Conservation (phyloP, 495 filamentous ascomycete genomes). For the Penicillium psychrofluorescens region DNA sequence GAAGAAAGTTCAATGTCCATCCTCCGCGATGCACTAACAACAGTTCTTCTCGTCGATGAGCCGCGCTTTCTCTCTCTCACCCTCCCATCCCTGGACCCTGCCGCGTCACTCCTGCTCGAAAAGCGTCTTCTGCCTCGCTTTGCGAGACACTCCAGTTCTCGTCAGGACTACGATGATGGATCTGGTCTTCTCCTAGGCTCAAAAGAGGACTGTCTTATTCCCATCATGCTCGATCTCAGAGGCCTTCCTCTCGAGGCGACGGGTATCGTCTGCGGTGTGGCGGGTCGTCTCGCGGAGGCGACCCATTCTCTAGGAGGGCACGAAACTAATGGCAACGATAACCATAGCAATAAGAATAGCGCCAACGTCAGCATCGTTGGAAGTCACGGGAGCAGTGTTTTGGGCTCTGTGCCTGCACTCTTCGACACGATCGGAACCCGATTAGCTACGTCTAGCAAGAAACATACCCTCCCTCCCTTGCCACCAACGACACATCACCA, state of each 20-base stretch:
- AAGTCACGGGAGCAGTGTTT: constrained; percentile 6
- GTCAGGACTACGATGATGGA: constrained; percentile 37
- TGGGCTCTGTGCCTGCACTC: constrained; percentile 11
- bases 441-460: constrained; percentile 4
- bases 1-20: constrained; percentile 39
- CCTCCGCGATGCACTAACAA: constrained; percentile 36
- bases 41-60: constrained; percentile 51
- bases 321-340: constrained; percentile 10
- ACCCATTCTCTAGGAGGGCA: no score
- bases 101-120: constrained; percentile 71
- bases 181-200: constrained; percentile 62
- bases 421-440: constrained; percentile 13
- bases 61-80: constrained; percentile 83
- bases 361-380: constrained; percentile 7
- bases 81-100: constrained; percentile 75
- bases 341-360: constrained; percentile 6
- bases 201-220: constrained; percentile 72
- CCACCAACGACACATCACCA: constrained; percentile 18
- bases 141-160: constrained; percentile 36
- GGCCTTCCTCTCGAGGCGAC: constrained; percentile 81
- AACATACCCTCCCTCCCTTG: not conserved
- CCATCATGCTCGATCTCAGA: constrained; percentile 81
- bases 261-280: constrained; percentile 89
- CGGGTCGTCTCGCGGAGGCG: constrained; percentile 63
- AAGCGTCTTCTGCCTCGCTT: constrained; percentile 55